phyloP scores from a whole-genome alignment of 2,329 filamentous ascomycete species.

The Rhynchosporium agropyri region DNA sequence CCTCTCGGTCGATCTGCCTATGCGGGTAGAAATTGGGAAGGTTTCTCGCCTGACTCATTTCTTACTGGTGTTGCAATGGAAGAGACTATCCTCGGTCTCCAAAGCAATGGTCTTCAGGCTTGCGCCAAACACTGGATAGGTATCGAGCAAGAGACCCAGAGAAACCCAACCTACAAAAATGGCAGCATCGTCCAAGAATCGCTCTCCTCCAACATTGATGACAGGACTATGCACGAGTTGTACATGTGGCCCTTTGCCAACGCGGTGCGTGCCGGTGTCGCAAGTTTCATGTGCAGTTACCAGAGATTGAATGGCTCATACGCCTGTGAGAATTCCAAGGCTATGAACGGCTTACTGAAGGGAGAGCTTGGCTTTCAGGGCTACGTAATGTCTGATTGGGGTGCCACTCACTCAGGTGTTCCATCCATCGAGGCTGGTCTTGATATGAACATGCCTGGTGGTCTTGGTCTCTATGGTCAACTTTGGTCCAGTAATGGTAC shows the following conservation, averaged over 20 bases:
- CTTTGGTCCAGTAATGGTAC: conserved; percentile 41
- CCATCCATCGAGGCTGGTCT: conserved; percentile 77
- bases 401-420: conserved; percentile 79
- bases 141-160: conserved; percentile 67
- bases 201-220: conserved; percentile 76
- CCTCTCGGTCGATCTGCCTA: conserved; percentile 67
- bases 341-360: conserved; percentile 79
- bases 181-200: conserved; percentile 54
- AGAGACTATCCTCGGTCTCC: conserved; percentile 61
- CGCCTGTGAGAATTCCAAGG: conserved; percentile 73
- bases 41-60: conserved; percentile 41
- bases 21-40: conserved; percentile 69
- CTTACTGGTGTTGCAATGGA: conserved; percentile 61
- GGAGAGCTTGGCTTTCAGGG: conserved; percentile 85
- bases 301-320: conserved; percentile 70
- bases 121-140: conserved; percentile 63
- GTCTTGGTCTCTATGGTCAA: conserved; percentile 66
- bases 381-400: conserved; percentile 83
- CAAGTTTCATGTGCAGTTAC: conserved; percentile 80
- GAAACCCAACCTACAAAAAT: conserved; percentile 36
- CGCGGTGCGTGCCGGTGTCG: conserved; percentile 74
- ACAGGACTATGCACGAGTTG: conserved; percentile 72
- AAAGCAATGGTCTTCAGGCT: conserved; percentile 52
- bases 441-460: conserved; percentile 57
- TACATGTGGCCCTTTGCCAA: conserved; percentile 88